Evolutionary conservation across 208 protist genomes (phyloP).

Genomic region (Leptomonas seymouri): DNA sequence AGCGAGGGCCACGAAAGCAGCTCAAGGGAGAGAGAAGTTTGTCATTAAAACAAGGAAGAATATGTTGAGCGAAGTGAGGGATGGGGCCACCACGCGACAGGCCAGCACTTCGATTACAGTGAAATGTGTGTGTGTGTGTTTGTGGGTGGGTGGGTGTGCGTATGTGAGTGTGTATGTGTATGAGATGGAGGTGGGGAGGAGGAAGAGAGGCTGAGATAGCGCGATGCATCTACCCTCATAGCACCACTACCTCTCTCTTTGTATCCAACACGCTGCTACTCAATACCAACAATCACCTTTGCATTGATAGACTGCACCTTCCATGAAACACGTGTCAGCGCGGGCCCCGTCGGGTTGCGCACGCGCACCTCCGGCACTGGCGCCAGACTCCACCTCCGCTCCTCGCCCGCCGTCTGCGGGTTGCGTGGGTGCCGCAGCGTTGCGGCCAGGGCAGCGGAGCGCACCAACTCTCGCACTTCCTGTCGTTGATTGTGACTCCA

Average conservation of each 20-base stretch:
- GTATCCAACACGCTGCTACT: conserved; percentile 13
- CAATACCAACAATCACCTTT: conserved; percentile 47
- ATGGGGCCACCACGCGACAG: too few species aligned
- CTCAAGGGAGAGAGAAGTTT: too few species aligned
- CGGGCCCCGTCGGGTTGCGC: conserved; percentile 1
- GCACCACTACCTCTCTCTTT: not conserved
- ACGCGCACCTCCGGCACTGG: conserved; percentile 40
- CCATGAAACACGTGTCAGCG: conserved; percentile 32
- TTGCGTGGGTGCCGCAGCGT: conserved; percentile 36
- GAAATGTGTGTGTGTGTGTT: too few species aligned
- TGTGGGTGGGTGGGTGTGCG: too few species aligned
- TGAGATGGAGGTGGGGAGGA: too few species aligned
- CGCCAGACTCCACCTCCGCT: conserved; percentile 35
- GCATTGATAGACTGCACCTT: conserved; percentile 47
- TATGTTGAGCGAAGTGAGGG: too few species aligned
- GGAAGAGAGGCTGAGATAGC: too few species aligned
- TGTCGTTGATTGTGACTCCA: conserved; percentile 39
- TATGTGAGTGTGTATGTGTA: too few species aligned
- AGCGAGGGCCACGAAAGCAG: too few species aligned
- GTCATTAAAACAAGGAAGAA: too few species aligned
- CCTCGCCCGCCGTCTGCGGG: conserved; percentile 36
- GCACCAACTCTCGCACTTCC: conserved; percentile 47
- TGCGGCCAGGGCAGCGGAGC: conserved; percentile 37
- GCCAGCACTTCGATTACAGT: too few species aligned
- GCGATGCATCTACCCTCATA: too few species aligned